phyloP scores from a whole-genome alignment of 176 grass and related monocot species.

The Avena insularis region DNA sequence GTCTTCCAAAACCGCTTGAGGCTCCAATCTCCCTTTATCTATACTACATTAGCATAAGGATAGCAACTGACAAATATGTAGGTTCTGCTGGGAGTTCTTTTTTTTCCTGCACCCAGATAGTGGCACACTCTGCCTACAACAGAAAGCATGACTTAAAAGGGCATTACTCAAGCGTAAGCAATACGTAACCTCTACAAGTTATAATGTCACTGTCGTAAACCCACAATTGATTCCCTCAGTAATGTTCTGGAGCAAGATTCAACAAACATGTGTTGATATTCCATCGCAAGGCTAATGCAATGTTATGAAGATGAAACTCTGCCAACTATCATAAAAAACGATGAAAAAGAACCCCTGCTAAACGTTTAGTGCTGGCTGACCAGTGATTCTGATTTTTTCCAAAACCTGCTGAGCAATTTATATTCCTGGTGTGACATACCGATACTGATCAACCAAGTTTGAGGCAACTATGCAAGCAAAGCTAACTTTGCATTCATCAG shows the following conservation, averaged over 20 bases:
- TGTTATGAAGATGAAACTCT: constrained; percentile 1
- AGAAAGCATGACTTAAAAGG: neutral
- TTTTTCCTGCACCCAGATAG: constrained; percentile 19
- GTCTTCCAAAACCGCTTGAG: too few relatives aligned
- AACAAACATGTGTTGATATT: neutral
- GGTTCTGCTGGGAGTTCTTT: neutral
- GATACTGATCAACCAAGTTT: neutral
- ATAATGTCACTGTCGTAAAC: constrained; percentile 10
- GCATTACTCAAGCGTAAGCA: neutral
- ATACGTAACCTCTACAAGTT: neutral
- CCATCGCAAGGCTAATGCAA: neutral
- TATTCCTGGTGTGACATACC: neutral
- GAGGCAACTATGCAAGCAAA: constrained; percentile 22
- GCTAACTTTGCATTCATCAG: neutral
- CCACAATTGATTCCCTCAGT: neutral
- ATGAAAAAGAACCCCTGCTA: constrained; percentile 17
- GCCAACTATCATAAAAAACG: neutral
- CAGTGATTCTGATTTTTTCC: constrained; percentile 7
- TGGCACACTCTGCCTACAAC: constrained; percentile 12
- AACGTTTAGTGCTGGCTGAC: neutral
- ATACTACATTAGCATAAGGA: constrained; percentile 20
- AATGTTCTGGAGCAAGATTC: neutral
- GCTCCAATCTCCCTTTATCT: neutral
- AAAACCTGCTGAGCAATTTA: neutral
- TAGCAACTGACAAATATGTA: constrained; percentile 10